Percentiles rank a stretch among this genome's conserved stretches.
Conservation (phyloP, 176 grass and related monocot genomes). For the Secale cereale region DNA sequence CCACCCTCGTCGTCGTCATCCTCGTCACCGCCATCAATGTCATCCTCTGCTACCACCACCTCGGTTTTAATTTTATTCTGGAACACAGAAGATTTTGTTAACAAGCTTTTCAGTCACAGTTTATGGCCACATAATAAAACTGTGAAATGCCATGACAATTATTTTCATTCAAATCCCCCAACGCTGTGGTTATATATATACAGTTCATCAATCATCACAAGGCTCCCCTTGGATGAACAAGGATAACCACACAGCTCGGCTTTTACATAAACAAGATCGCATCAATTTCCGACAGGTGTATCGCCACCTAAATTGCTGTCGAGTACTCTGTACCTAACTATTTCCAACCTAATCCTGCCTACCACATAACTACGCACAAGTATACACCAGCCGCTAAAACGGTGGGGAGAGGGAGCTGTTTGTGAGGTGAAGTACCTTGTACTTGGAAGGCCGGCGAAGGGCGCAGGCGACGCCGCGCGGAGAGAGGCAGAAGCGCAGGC, state of each 20-base stretch:
- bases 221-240: neutral
- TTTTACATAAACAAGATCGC: neutral
- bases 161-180: neutral
- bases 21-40: neutral
- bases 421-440: slow-evolving; percentile 34
- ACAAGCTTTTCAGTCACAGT: neutral
- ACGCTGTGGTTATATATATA: neutral
- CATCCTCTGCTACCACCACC: slow-evolving; percentile 29
- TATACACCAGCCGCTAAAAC: neutral
- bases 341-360: neutral
- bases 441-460: slow-evolving; percentile 46
- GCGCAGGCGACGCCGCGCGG: slow-evolving; percentile 24
- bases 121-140: neutral
- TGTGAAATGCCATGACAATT: neutral
- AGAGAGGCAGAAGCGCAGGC: neutral
- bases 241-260: neutral
- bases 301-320: neutral
- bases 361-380: neutral
- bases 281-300: neutral
- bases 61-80: slow-evolving; percentile 44
- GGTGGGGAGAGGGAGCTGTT: neutral
- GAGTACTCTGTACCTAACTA: neutral
- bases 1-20: slow-evolving; percentile 46
- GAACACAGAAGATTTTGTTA: neutral
- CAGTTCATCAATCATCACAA: neutral